Percentiles rank a stretch among this genome's conserved stretches.
phyloP scores from a whole-genome alignment of 2,329 filamentous ascomycete species.

The Pyricularia pennisetigena region DNA sequence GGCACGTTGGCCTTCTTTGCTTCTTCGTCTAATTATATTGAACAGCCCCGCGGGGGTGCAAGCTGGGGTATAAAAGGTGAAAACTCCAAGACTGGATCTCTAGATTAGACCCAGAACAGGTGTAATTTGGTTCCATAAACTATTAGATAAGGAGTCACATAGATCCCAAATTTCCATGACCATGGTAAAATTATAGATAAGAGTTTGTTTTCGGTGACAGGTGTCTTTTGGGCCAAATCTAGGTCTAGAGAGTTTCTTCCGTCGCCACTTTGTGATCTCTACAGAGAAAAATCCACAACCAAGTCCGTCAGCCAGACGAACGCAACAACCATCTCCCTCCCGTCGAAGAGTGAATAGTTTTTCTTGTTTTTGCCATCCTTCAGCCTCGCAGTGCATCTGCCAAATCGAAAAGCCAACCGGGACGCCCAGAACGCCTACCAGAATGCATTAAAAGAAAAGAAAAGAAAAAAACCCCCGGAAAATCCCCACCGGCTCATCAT shows the following conservation, averaged over 20 bases:
- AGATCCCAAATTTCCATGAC: background rate
- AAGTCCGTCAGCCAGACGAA: background rate
- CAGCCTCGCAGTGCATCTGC: background rate
- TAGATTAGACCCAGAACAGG: background rate
- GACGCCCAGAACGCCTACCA: background rate
- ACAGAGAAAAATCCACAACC: background rate
- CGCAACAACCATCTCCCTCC: background rate
- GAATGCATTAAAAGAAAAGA: background rate
- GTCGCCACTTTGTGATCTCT: background rate
- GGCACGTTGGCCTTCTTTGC: constrained; percentile 15
- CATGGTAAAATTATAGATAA: background rate
- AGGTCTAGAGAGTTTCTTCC: background rate
- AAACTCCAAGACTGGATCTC: background rate
- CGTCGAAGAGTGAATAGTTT: background rate
- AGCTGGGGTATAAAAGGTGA: background rate
- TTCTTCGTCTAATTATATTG: background rate
- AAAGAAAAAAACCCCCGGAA: background rate
- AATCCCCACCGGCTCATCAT: background rate
- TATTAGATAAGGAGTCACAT: background rate
- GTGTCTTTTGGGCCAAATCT: background rate
- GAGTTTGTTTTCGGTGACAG: background rate
- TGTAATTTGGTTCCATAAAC: background rate
- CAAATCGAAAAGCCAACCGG: background rate
- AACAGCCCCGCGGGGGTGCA: background rate
- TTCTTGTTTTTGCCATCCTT: background rate